Base-by-base conservation (phyloP, 2,329 filamentous ascomycete genomes). In the Rutstroemia sp. region DNA sequence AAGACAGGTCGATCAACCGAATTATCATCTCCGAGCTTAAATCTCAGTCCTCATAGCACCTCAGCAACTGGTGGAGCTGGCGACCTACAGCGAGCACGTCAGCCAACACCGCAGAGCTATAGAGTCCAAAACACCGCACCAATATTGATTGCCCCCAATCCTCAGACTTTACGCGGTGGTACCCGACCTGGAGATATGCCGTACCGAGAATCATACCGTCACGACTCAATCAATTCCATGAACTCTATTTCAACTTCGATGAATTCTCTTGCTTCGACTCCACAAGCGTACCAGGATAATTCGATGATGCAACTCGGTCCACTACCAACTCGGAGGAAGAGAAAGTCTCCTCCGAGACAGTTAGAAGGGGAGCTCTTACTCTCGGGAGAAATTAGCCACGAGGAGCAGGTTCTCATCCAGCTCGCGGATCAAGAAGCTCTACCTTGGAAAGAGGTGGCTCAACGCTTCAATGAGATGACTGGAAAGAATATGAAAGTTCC, bases 361-460 rank as follows among this genome's bases (percentile, higher is more conserved):
- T 25, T 52, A 17, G 60, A 62, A 17, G 42, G 57, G 6, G 56
- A 60, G 16, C 23, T 59, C 6, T 14, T 61, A 9, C 30, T 44
- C 4, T 52, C n/a, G 51, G 48, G 39, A 7, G 61, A 66, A 1
- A 57, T 71, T 45, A 68, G 49, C 21, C 57, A 62, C 14, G 67
- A 70, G 51, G 70, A 72, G 23, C 58, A 64, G 46, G 56, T 69
- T 12, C 65, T 72, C 6, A 61, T 72, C n/a, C 60, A 68, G 36
- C 61, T 72, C 14, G 63, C 67, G 19, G 65, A 70, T n/a, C 57
- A 66, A 12, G 65, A 70, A 30, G 53, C 64, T 10, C 57, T 69
- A 9, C 65, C 66, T 17, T 72, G 70, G 70, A 71, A 71, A 51
- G 65, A 66, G 12, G 66, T 71, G 39, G 61, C 62, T 16, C 56